Evolutionary conservation across 2,329 filamentous ascomycete genomes (phyloP), one percentile per base, ranked within the genome.

Genomic region (Immersiporthe knoxdaviesiana): DNA sequence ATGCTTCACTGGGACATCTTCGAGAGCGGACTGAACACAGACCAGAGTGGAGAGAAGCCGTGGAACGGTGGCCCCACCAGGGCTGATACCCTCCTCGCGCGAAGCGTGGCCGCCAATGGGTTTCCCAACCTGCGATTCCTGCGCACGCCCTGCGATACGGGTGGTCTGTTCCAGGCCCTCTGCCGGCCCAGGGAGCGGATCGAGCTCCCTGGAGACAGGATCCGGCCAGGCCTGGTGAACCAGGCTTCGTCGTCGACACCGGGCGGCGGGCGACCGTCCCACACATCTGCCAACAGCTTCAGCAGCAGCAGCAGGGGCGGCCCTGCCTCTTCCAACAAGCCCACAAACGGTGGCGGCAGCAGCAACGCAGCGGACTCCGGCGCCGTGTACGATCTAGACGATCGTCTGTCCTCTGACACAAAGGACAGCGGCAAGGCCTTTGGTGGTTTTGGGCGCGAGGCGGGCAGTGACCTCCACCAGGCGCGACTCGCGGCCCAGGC

Each of bases 151-250:
- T 88, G 88, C 68, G 92, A 94, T 72, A 86, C 90, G 1, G 86
- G 92, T 6, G 92, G 91, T 35, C 73, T 87, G 10, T 88, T 94
- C 71, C 92, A 94, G 78, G 79, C 82, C 1, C 83, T 93, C 1
- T 94, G 92, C 77, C 85, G 84, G 58, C 91, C 91, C 0, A 80
- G 84, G 4, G 85, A 86, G 39, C 82, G 83, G 39, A 81, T 87
- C 27, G 84, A 88, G 54, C 79, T 85, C 30, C 81, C 84, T 1
- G 79, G 78, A 12, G 85, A 88, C 71, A 82, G 83, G 30, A 84
- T 83, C 75, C 80, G 79, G 27, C 74, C 73, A 4, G 68, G 68
- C 7, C 69, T 30, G 1, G 54, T 27, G 59, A 68, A 68, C 59
- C 75, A 69, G 37, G 65, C 70, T 8, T 47, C 44, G 16, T 47